phyloP scores from a whole-genome alignment of 352 stramenopile genomes.

The Pythium volutum region DNA sequence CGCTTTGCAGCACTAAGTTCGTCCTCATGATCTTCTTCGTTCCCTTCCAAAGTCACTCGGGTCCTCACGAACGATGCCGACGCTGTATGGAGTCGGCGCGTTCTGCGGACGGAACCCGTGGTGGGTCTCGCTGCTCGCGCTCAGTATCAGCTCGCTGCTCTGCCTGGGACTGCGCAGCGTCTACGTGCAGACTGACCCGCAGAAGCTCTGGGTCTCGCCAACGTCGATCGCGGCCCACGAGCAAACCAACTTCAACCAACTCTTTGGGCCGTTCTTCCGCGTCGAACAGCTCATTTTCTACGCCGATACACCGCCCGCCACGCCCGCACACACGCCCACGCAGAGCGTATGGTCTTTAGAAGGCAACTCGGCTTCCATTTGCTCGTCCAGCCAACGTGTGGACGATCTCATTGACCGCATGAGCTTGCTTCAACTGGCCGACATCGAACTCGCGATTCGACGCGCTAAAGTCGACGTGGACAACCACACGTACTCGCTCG shows the following conservation, averaged over 20 bases:
- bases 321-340: background rate
- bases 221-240: conserved; percentile 56
- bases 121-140: conserved; percentile 41
- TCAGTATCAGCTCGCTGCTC: conserved; percentile 48
- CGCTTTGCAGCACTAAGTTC: conserved; percentile 11
- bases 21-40: conserved; percentile 23
- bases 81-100: conserved; percentile 53
- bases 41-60: background rate
- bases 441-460: conserved; percentile 65
- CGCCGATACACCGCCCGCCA: conserved; percentile 18
- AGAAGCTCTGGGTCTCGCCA: conserved; percentile 79
- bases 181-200: conserved; percentile 70
- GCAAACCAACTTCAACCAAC: conserved; percentile 69
- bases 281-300: conserved; percentile 88
- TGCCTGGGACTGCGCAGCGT: conserved; percentile 59
- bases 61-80: conserved; percentile 31
- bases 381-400: conserved; percentile 3
- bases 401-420: conserved; percentile 60
- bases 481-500: conserved; percentile 42
- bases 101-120: conserved; percentile 47
- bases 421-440: conserved; percentile 55
- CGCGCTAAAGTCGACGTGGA: conserved; percentile 24
- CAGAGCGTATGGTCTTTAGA: conserved; percentile 6
- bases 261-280: conserved; percentile 86
- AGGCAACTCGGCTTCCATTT: background rate